Evolutionary conservation across 257 asterid species (phyloP).

Genomic region (Cynanchum wilfordii): DNA sequence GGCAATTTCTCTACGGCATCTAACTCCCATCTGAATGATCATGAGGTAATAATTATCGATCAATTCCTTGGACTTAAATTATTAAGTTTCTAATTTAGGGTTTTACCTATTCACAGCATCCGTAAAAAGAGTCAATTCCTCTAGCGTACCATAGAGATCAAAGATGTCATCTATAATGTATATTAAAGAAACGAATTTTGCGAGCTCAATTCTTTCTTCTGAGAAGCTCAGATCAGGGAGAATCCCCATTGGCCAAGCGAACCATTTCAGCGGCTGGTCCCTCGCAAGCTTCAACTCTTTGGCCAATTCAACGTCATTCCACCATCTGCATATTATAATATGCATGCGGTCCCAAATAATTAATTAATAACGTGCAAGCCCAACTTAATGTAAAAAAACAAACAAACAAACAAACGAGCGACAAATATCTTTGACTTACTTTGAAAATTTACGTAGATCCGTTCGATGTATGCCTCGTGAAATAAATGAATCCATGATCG

Average conservation of each 20-base stretch:
- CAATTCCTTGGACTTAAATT: background rate
- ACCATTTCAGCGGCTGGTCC: conserved; percentile 40
- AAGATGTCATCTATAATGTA: conserved; percentile 36
- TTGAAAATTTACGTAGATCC: conserved; percentile 33
- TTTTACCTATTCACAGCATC: conserved; percentile 30
- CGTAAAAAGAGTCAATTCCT: conserved; percentile 23
- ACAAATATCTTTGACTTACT: conserved; percentile 21
- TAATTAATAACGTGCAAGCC: no score
- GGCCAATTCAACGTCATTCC: conserved; percentile 31
- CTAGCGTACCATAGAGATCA: conserved; percentile 27
- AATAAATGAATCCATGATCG: conserved; percentile 18
- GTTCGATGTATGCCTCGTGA: conserved; percentile 19
- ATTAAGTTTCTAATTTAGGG: background rate
- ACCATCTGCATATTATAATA: conserved; percentile 39
- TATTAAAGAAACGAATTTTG: conserved; percentile 26
- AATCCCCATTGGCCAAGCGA: conserved; percentile 30
- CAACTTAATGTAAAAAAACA: no score
- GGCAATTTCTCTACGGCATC: conserved; percentile 27
- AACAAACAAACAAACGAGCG: no score
- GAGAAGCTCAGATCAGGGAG: conserved; percentile 20
- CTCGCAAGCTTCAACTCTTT: conserved; percentile 30
- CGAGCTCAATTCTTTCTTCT: conserved; percentile 25
- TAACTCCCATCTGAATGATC: conserved; percentile 43
- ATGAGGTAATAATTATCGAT: no score
- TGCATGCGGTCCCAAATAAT: no score